These are phyloP conservation scores for Penicillium digitatum DNA, from an alignment of 2,329 filamentous ascomycete species.

Conservation along the genomic window DNA sequence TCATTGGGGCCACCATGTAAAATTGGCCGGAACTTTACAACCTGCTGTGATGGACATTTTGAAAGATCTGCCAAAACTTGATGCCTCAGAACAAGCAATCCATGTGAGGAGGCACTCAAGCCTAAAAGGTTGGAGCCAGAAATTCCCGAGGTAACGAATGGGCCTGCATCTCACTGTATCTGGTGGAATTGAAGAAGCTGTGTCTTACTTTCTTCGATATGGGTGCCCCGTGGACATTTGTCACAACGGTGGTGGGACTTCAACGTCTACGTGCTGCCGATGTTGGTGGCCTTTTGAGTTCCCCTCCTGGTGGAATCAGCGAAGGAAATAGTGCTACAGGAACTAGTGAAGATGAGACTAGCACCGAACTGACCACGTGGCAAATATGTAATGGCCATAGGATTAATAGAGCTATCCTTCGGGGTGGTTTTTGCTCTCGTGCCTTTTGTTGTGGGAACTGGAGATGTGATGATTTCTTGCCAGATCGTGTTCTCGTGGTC, in stretches of 20 bases:
- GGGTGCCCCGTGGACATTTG: neutral
- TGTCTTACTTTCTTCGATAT: neutral
- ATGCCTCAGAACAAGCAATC: neutral
- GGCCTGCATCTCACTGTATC: neutral
- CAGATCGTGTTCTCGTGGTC: neutral
- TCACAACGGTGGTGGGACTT: neutral
- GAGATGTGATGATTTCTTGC: slow-evolving; percentile 15
- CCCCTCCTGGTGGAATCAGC: too few relatives aligned
- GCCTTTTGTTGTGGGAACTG: slow-evolving; percentile 1
- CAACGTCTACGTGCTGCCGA: too few relatives aligned
- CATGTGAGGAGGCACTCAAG: neutral
- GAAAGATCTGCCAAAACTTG: neutral
- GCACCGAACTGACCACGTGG: too few relatives aligned
- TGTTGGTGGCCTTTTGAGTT: too few relatives aligned
- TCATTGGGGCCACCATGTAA: neutral
- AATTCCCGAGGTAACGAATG: neutral
- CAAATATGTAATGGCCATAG: too few relatives aligned
- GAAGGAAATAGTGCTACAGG: too few relatives aligned
- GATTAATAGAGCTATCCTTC: slow-evolving; percentile 2
- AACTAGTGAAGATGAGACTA: too few relatives aligned
- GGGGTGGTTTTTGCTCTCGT: slow-evolving; percentile 31
- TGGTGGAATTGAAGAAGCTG: neutral
- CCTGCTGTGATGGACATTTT: neutral
- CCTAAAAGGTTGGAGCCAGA: neutral
- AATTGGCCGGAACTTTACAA: neutral